These are phyloP conservation scores for Monosporascus sp. DNA, from an alignment of 2,329 filamentous ascomycete species.

Conservation along the genomic window DNA sequence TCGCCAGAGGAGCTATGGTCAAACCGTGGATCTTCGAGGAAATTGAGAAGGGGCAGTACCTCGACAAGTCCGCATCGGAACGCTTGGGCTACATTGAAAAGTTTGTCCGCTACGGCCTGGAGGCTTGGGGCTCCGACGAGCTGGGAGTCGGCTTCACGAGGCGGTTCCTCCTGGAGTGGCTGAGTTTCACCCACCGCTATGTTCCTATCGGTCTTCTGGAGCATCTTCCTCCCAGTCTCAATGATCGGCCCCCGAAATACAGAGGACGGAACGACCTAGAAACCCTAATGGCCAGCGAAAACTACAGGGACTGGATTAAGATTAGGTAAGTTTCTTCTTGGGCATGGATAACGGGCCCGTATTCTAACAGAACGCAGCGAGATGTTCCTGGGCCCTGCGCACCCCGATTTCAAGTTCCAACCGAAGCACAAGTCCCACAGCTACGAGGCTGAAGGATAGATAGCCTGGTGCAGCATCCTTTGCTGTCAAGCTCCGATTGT, in stretches of 20 bases:
- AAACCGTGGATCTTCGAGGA: slow-evolving; percentile 99
- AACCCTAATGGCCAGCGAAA: slow-evolving; percentile 82
- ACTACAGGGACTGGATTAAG: slow-evolving; percentile 98
- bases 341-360: background rate
- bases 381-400: slow-evolving; percentile 92
- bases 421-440: slow-evolving; percentile 97
- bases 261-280: slow-evolving; percentile 84
- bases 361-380: slow-evolving; percentile 53
- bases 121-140: slow-evolving; percentile 95
- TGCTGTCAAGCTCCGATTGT: background rate
- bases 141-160: slow-evolving; percentile 86
- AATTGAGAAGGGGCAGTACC: slow-evolving; percentile 83
- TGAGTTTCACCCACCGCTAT: slow-evolving; percentile 91
- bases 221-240: slow-evolving; percentile 78
- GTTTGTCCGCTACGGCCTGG: slow-evolving; percentile 84
- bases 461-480: slow-evolving; percentile 24
- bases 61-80: slow-evolving; percentile 90
- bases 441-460: slow-evolving; percentile 73
- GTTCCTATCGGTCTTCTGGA: slow-evolving; percentile 86
- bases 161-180: slow-evolving; percentile 89
- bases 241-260: slow-evolving; percentile 83
- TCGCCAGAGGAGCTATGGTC: slow-evolving; percentile 90
- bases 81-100: slow-evolving; percentile 81
- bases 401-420: slow-evolving; percentile 87
- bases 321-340: slow-evolving; percentile 63